phyloP scores from a whole-genome alignment of 305 asterid species.

The Withania somnifera region DNA sequence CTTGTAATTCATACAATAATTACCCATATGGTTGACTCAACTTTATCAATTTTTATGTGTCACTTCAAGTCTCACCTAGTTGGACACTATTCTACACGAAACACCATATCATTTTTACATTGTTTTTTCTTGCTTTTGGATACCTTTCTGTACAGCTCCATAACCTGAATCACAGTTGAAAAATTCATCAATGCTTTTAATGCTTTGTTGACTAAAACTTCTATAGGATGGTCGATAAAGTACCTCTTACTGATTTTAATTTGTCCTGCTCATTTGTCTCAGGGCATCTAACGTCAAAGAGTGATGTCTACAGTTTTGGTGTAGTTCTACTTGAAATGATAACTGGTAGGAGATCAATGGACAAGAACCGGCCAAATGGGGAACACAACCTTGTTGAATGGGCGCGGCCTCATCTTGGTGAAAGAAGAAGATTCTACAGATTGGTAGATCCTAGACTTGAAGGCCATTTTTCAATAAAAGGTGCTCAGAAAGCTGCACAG shows the following conservation, averaged over 20 bases:
- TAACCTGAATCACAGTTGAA: neutral
- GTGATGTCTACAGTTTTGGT: constrained; percentile 94
- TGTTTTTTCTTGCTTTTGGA: neutral
- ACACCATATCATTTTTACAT: neutral
- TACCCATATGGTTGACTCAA: neutral
- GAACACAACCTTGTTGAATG: constrained; percentile 96
- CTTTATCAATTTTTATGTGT: neutral
- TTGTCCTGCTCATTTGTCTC: constrained; percentile 3
- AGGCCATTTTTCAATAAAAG: constrained; percentile 83
- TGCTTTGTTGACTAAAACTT: neutral
- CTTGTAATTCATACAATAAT: neutral
- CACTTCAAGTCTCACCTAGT: neutral
- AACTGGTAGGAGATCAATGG: constrained; percentile 96
- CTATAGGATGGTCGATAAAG: neutral
- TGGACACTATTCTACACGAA: neutral
- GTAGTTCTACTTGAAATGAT: constrained; percentile 93
- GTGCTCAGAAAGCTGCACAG: constrained; percentile 95
- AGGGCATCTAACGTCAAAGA: constrained; percentile 97
- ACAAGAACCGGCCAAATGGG: constrained; percentile 83
- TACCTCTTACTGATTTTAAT: neutral
- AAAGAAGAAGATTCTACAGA: constrained; percentile 68
- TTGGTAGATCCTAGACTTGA: constrained; percentile 87
- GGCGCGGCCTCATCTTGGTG: constrained; percentile 85
- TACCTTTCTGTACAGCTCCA: neutral
- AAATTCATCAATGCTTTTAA: neutral